Conservation (phyloP, 192 early-diverging fungal species). For the Coemansia guatemalensis region DNA sequence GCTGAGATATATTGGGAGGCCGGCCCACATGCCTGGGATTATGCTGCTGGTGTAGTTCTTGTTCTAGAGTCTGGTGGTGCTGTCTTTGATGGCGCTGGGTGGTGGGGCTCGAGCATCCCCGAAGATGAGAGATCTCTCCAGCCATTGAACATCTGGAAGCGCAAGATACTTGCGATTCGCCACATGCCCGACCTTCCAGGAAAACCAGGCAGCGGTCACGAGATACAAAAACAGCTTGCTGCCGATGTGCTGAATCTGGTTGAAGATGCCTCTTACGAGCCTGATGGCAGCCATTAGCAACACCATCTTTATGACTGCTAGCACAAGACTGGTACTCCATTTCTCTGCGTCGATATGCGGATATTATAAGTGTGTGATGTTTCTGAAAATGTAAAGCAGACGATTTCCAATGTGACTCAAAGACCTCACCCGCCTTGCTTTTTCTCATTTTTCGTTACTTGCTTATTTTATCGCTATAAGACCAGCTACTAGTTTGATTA, state of each 20-base stretch:
- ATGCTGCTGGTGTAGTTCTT: slow-evolving; percentile 82
- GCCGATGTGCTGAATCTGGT: slow-evolving; percentile 61
- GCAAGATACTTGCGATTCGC: slow-evolving; percentile 34
- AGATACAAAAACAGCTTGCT: slow-evolving; percentile 57
- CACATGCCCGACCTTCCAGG: slow-evolving; percentile 37
- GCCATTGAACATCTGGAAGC: slow-evolving; percentile 44
- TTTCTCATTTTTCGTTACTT: no score
- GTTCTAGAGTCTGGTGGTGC: slow-evolving; percentile 82
- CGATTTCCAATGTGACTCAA: no score
- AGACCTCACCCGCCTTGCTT: no score
- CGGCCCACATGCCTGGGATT: slow-evolving; percentile 79
- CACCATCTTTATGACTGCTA: no score
- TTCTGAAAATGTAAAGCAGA: no score
- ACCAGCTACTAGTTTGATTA: no score
- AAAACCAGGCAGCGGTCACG: slow-evolving; percentile 28
- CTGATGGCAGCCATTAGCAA: slow-evolving; percentile 40
- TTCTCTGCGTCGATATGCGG: no score
- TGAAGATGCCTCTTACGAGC: slow-evolving; percentile 57
- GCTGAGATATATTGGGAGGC: slow-evolving; percentile 92
- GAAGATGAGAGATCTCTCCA: slow-evolving; percentile 14
- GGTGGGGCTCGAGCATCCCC: slow-evolving; percentile 30
- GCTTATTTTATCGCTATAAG: no score
- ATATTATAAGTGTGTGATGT: no score
- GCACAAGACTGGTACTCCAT: no score
- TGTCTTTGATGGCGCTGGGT: slow-evolving; percentile 62